phyloP scores from a whole-genome alignment of 2,329 filamentous ascomycete genomes.

The Colletotrichum lentis region DNA sequence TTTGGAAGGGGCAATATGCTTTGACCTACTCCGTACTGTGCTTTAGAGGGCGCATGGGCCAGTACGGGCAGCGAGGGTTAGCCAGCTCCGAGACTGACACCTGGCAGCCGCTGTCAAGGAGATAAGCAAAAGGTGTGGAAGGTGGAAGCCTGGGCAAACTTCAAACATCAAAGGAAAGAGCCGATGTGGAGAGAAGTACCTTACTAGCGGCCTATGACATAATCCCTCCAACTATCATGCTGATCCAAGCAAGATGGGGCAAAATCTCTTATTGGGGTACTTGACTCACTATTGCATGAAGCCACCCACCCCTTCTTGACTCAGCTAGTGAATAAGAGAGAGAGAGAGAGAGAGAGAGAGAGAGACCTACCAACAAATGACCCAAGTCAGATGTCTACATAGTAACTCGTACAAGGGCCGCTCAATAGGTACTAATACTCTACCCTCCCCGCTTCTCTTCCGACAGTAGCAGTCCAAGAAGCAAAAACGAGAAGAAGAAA shows the following conservation, averaged over 20 bases:
- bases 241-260: background rate
- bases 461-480: background rate
- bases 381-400: conserved; percentile 5
- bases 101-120: conserved; percentile 7
- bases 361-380: background rate
- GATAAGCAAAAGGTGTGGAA: too few species aligned
- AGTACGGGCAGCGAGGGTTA: background rate
- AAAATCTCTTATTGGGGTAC: conserved; percentile 10
- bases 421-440: background rate
- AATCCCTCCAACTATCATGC: conserved; percentile 17
- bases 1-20: conserved; percentile 19
- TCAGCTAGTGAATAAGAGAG: conserved; percentile 10
- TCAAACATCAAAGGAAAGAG: background rate
- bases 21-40: too few species aligned
- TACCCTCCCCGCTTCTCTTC: background rate
- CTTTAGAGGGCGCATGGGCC: too few species aligned
- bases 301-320: conserved; percentile 9
- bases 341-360: background rate
- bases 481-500: conserved; percentile 11
- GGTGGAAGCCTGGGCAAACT: conserved; percentile 1
- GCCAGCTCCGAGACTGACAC: background rate
- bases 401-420: background rate
- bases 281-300: conserved; percentile 17
- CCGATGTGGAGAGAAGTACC: conserved; percentile 9
- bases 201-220: conserved; percentile 26